Evolutionary conservation across 495 filamentous ascomycete species (phyloP).

Genomic region (Penicillium taxi): DNA sequence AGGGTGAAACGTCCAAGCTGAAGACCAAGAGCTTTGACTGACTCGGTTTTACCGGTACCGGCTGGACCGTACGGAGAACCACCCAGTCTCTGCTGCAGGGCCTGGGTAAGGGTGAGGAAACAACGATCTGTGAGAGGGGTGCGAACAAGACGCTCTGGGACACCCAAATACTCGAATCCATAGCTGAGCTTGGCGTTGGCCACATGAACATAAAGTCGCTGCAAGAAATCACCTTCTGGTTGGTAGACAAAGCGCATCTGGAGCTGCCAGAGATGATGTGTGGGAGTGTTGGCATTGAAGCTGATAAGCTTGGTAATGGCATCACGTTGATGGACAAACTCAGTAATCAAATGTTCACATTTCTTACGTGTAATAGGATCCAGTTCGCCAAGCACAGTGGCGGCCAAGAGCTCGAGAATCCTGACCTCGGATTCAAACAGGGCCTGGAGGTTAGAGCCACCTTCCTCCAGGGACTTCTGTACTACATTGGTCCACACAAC

Average conservation of each 20-base stretch:
- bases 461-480: constrained; percentile 61
- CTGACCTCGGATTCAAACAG: constrained; percentile 70
- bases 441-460: constrained; percentile 54
- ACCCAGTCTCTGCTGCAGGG: constrained; percentile 86
- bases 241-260: constrained; percentile 95
- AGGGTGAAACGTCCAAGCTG: constrained; percentile 96
- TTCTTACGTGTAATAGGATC: constrained; percentile 84
- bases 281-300: constrained; percentile 63
- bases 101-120: constrained; percentile 95
- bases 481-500: constrained; percentile 86
- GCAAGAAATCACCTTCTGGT: constrained; percentile 68
- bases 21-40: constrained; percentile 92
- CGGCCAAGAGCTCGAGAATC: constrained; percentile 73
- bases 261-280: constrained; percentile 88
- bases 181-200: constrained; percentile 93
- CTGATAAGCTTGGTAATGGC: constrained; percentile 74
- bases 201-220: constrained; percentile 88
- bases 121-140: constrained; percentile 96
- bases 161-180: constrained; percentile 95
- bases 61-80: constrained; percentile 96
- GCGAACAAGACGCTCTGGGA: constrained; percentile 88
- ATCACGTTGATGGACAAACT: constrained; percentile 96
- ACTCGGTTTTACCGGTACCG: constrained; percentile 99
- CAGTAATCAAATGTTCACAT: constrained; percentile 97
- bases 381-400: constrained; percentile 83